A percentile compares a stretch with the other conserved stretches of the same genome.
Evolutionary conservation across 257 asterid species (phyloP).

Genomic region (Rhazya stricta): DNA sequence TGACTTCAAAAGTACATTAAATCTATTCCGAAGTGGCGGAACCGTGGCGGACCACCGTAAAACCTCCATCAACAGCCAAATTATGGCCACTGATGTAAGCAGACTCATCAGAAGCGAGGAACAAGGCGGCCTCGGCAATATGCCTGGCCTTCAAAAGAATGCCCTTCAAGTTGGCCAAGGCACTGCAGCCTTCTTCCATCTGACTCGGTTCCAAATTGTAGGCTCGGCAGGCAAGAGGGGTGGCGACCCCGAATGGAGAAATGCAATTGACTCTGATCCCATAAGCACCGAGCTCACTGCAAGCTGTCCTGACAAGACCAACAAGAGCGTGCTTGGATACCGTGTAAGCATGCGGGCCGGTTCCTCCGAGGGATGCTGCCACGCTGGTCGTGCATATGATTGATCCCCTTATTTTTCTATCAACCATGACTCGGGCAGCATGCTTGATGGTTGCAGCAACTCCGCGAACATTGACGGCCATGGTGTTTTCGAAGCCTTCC

Average conservation of each 20-base stretch:
- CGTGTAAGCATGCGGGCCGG: constrained; percentile 51
- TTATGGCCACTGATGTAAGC: constrained; percentile 64
- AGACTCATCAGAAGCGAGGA: constrained; percentile 62
- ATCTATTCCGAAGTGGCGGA: constrained; percentile 20
- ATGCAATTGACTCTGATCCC: constrained; percentile 60
- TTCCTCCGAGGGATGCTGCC: constrained; percentile 47
- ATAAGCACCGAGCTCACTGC: constrained; percentile 48
- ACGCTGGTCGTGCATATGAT: constrained; percentile 62
- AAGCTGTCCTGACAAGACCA: constrained; percentile 47
- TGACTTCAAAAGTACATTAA: neutral
- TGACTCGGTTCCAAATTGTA: constrained; percentile 25
- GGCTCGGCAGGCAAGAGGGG: constrained; percentile 42
- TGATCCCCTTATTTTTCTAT: constrained; percentile 36
- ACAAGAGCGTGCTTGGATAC: constrained; percentile 56
- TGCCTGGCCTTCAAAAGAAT: constrained; percentile 36
- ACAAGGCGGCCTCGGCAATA: constrained; percentile 50
- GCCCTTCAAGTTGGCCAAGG: constrained; percentile 42
- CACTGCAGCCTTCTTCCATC: constrained; percentile 28
- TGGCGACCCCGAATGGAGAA: constrained; percentile 59
- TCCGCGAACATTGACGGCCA: constrained; percentile 50
- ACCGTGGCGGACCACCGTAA: constrained; percentile 40
- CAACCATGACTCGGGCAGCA: constrained; percentile 63
- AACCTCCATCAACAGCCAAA: constrained; percentile 63
- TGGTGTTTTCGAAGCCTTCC: constrained; percentile 29
- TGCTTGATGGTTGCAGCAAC: constrained; percentile 60